Base-by-base conservation (phyloP, 768 basidiomycete species). In the Pleurotus cornucopiae region DNA sequence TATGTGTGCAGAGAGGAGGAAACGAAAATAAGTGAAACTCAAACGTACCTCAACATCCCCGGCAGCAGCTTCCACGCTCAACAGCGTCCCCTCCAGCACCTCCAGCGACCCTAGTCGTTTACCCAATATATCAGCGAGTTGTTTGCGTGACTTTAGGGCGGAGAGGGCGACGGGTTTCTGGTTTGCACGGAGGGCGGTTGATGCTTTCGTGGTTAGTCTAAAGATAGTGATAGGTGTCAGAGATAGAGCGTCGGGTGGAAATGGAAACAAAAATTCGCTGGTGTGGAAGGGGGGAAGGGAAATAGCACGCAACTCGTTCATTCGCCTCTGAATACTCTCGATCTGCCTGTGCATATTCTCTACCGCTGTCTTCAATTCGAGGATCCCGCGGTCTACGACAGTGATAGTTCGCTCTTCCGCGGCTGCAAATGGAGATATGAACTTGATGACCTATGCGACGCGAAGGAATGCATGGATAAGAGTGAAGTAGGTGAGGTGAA, bases 11-110 rank as follows among this genome's bases (percentile, higher is more conserved):
- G 30, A 37, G 6, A 25, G 37, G 18, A 34, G 12, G 11, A 20
- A 40, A 52, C n/a, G 39, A 41, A 44, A 43, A 53, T 13, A 13
- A 53, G 23, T 25, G 23, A 25, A 25, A 25, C 23, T 25, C 23
- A 25, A 55, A 39, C 73, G 43, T 65, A 94, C 94, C 76, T 93
- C 87, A 9, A 94, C 78, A 68, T 98, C 90, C 2, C 87, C 88
- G 25, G 90, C 90, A n/a, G 94, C 91, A 2, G 85, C 81, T 70
- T 98, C 93, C 4, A 98, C 91, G 45, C 83, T 80, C 45, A 91
- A 73, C 38, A 97, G 68, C 0, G 94, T 93, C 11, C 82, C 75
- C 60, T 89, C 85, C 6, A 98, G 73, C 38, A 84, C 89, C 56
- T 84, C 81, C 4, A 93, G 73, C 1, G 92, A 86, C 7, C 76